Conservation (phyloP, 805 yeast genomes). For the Yamadazyma phyllophila region DNA sequence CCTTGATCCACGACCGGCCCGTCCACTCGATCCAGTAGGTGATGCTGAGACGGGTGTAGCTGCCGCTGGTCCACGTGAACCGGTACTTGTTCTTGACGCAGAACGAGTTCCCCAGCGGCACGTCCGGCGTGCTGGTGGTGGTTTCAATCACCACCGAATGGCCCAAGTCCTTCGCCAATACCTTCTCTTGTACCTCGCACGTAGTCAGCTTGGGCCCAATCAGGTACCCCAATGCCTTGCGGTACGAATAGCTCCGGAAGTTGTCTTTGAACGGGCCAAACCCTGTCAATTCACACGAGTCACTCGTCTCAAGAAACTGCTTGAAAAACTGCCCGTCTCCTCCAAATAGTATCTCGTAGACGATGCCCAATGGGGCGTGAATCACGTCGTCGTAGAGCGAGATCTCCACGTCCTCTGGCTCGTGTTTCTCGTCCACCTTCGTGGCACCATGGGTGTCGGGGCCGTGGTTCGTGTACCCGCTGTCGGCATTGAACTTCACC, state of each 20-base stretch:
- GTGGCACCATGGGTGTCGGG: constrained; percentile 66
- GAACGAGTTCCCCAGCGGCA: constrained; percentile 88
- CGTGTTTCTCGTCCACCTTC: constrained; percentile 31
- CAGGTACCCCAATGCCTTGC: constrained; percentile 72
- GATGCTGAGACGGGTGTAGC: constrained; percentile 57
- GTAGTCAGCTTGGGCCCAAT: constrained; percentile 93
- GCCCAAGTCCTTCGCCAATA: constrained; percentile 53
- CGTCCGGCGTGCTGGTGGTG: constrained; percentile 81
- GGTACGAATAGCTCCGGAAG: constrained; percentile 57
- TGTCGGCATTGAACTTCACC: constrained; percentile 35
- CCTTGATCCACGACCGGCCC: constrained; percentile 88
- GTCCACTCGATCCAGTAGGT: constrained; percentile 86
- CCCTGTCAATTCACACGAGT: constrained; percentile 45
- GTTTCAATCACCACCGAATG: constrained; percentile 59
- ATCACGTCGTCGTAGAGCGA: constrained; percentile 51
- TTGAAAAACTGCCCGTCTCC: constrained; percentile 40
- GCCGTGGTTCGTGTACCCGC: constrained; percentile 53
- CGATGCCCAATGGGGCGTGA: constrained; percentile 74
- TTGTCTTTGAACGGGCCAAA: constrained; percentile 28
- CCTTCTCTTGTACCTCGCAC: constrained; percentile 61
- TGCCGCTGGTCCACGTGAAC: constrained; percentile 70
- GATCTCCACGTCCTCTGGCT: constrained; percentile 31
- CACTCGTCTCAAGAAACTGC: constrained; percentile 40
- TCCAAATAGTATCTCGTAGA: constrained; percentile 63
- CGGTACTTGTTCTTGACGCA: constrained; percentile 69